Percentiles rank a stretch among this genome's conserved stretches.
Conservation (phyloP, 495 filamentous ascomycete genomes). For the Penicillium paradoxum region DNA sequence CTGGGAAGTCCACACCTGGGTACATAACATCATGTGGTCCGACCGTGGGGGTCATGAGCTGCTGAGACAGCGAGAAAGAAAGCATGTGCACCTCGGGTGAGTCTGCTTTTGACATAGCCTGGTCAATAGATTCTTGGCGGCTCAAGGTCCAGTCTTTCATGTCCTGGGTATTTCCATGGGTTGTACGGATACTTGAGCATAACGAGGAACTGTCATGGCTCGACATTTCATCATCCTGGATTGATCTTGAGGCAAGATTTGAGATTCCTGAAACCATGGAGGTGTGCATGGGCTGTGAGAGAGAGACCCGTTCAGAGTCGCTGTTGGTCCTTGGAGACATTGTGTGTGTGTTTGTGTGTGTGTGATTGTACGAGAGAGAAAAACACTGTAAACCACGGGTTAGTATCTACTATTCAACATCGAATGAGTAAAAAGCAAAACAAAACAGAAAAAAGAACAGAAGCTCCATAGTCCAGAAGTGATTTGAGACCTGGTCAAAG, state of each 20-base stretch:
- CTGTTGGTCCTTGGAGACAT: slow-evolving; percentile 40
- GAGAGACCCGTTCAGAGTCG: slow-evolving; percentile 33
- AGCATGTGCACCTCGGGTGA: slow-evolving; percentile 46
- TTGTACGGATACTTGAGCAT: slow-evolving; percentile 36
- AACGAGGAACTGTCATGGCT: slow-evolving; percentile 41
- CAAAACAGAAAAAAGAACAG: slow-evolving; percentile 8
- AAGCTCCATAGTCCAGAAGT: slow-evolving; percentile 24
- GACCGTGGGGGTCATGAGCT: slow-evolving; percentile 39
- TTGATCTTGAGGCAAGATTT: slow-evolving; percentile 37
- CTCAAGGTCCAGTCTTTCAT: slow-evolving; percentile 41
- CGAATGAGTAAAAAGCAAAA: slow-evolving; percentile 8
- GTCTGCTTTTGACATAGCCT: slow-evolving; percentile 36
- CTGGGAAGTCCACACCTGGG: slow-evolving; percentile 39
- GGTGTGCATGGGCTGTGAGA: slow-evolving; percentile 36
- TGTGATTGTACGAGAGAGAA: slow-evolving; percentile 14
- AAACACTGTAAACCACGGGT: slow-evolving; percentile 32
- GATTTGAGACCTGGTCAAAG: slow-evolving; percentile 10
- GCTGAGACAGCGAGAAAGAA: slow-evolving; percentile 44
- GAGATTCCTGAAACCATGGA: slow-evolving; percentile 37
- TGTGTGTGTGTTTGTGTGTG: slow-evolving; percentile 22
- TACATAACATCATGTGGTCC: slow-evolving; percentile 46
- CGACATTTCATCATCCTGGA: slow-evolving; percentile 47
- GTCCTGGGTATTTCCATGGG: slow-evolving; percentile 35
- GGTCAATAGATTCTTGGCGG: slow-evolving; percentile 38
- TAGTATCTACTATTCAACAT: slow-evolving; percentile 29